These are phyloP conservation scores for Schizopora paradoxa DNA, from an alignment of 1,284 basidiomycete genomes.

Conservation along the genomic window DNA sequence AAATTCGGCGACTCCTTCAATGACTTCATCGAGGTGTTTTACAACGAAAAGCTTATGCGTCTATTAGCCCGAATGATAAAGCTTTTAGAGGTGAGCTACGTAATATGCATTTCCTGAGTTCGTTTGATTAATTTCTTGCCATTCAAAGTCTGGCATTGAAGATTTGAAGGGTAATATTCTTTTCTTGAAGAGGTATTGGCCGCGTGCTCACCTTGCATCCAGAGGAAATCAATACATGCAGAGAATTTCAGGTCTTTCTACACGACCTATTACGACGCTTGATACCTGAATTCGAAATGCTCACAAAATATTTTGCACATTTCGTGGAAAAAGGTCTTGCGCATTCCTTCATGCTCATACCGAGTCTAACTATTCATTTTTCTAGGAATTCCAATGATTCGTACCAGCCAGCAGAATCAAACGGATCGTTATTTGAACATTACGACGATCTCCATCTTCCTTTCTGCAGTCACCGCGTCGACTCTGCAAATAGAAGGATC, in stretches of 20 bases:
- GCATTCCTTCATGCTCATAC: background rate
- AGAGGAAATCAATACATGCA: background rate
- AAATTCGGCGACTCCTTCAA: too few relatives aligned
- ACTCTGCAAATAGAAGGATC: conserved; percentile 3
- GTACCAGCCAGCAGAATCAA: conserved; percentile 2
- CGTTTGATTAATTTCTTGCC: too few relatives aligned
- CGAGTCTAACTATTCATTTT: background rate
- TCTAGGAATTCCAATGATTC: conserved; percentile 9
- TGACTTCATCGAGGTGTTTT: too few relatives aligned
- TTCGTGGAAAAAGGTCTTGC: conserved; percentile 8
- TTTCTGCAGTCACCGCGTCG: conserved; percentile 5
- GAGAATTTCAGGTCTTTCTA: background rate
- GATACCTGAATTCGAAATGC: conserved; percentile 4
- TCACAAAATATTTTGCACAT: background rate
- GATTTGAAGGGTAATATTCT: too few relatives aligned
- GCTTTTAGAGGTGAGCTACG: too few relatives aligned
- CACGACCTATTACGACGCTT: too few relatives aligned
- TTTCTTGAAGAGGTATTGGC: too few relatives aligned
- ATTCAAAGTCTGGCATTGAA: too few relatives aligned
- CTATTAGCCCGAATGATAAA: too few relatives aligned
- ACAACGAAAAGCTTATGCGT: too few relatives aligned
- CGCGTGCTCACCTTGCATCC: too few relatives aligned
- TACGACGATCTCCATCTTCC: conserved; percentile 11
- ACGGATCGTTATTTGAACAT: conserved; percentile 8
- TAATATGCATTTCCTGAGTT: too few relatives aligned